phyloP scores from a whole-genome alignment of 257 asterid species.

The Przewalskia tangutica region DNA sequence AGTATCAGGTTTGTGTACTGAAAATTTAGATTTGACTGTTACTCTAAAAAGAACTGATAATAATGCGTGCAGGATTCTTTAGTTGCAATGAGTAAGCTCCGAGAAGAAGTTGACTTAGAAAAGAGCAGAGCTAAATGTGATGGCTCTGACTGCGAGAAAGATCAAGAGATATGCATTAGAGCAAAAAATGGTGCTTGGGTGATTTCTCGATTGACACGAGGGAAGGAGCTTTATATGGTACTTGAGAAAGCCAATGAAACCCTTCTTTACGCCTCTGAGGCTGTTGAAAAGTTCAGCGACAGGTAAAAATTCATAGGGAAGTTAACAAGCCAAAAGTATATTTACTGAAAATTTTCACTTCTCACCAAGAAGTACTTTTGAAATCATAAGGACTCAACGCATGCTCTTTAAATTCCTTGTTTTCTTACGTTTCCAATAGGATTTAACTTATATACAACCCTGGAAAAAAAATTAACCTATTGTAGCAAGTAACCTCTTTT shows the following conservation, averaged over 20 bases:
- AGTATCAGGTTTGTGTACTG: not conserved
- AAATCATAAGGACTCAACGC: not conserved
- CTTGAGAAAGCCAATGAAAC: constrained; percentile 96
- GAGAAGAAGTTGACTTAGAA: constrained; percentile 79
- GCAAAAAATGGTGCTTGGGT: constrained; percentile 95
- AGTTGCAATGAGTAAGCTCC: constrained; percentile 63
- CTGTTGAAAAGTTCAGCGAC: constrained; percentile 86
- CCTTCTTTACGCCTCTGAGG: constrained; percentile 85
- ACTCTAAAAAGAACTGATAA: not conserved
- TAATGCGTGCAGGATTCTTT: constrained; percentile 58
- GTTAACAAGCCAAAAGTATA: not conserved
- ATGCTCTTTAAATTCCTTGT: not conserved
- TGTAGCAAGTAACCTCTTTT: not conserved
- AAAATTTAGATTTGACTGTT: not conserved
- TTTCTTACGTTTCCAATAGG: not conserved
- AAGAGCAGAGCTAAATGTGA: constrained; percentile 50
- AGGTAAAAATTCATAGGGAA: constrained; percentile 33
- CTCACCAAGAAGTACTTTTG: not conserved
- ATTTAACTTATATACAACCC: not conserved
- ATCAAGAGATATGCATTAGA: constrained; percentile 68
- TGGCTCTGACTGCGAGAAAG: constrained; percentile 42
- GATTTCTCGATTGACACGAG: constrained; percentile 65
- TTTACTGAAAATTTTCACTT: constrained; percentile 1
- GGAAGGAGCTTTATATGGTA: constrained; percentile 91
- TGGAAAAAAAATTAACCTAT: not conserved